Base-by-base conservation (phyloP, 768 basidiomycete genomes). In the Sarcomyxa edulis region DNA sequence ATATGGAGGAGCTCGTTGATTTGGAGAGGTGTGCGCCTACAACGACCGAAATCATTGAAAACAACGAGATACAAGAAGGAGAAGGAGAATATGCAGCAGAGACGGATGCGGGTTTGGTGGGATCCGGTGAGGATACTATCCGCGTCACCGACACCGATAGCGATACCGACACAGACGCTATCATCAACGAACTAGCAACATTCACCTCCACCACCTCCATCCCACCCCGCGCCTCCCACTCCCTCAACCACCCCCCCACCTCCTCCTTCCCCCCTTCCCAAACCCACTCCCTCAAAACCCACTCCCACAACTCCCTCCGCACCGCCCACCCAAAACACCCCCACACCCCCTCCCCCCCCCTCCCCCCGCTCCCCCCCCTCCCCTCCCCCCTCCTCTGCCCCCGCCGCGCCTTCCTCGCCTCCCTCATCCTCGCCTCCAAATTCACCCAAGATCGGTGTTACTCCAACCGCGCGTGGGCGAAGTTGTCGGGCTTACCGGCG, bases 371-470 rank as follows among this genome's bases (percentile, higher is more conserved):
- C 21, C 64, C 43, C 40, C 66, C 53, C 5, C 73, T 84, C n/a
- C 84, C 84, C 1, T 88, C 83, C 0, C 86, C 89, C 0, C 73
- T 96, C 19, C 71, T 90, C 28, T 95, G 93, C 52, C 90, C 93
- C 2, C 78, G 93, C 19, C 76, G 93, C 18, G 78, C 90, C 0
- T 96, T 97, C 60, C 69, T 96, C 7, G 90, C 90, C 0, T 80
- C 88, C 0, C 66, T 97, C 28, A 90, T 97, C 40, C 70, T 91
- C 36, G 94, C 93, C 0, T 84, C 86, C 11, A 97, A 97, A 51
- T 94, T 94, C 55, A 79, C 86, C 45, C 91, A 94, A 64, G 93
- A 97, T 52, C 82, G 88, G 35, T 90, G 87, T 29, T 96, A 94
- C 51, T 92, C 89, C 10, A 95, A 96, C 56, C 78, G 81, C 19